Evolutionary conservation across 805 yeast species (phyloP), one percentile per base, ranked within the genome.

Genomic region (Trichomonascus vanleenenianus): DNA sequence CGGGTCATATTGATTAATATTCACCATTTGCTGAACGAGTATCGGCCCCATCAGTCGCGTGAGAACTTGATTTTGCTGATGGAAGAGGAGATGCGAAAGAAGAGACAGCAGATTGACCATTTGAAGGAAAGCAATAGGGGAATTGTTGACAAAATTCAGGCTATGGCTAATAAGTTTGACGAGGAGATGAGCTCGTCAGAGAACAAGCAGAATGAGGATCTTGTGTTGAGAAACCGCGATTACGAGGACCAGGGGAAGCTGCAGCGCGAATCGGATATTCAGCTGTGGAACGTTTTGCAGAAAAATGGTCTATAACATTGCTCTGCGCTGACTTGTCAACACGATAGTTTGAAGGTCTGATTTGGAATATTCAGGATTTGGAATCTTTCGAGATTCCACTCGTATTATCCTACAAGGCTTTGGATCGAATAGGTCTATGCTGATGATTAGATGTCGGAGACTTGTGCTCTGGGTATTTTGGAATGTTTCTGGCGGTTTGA

Each of bases 41-140:
- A 93, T 64, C 72, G 98, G 50, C 93, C 97, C 2, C 97, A 93
- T 63, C 98, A 93, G 60, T 83, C 95, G 2, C 72, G 97, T 43
- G 98, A 93, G 57, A 81, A 89, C 42, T 70, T 93, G 52, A 85
- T 88, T 37, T 71, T 86, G 71, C 68, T 83, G 44, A 65, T 86
- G 59, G 79, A 75, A 55, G 81, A 78, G 44, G 88, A 84, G 57
- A 76, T 91, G 30, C 54, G 48, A n/a, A 49, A 51, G 22, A 50
- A 56, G 25, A 47, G 52, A 12, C 47, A 46, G 31, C 54, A 57
- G 14, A 55, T 61, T 14, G 62, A 59, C 32, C 60, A 61, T 11
- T 67, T 74, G 27, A 63, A 68, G 30, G 51, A 58, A 34, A 60
- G 66, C 1, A 73, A 76, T 52, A 51, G 50, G n/a, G 64, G 65